Evolutionary conservation across 352 stramenopile genomes (phyloP).

Genomic region (Pythium dissimile): DNA sequence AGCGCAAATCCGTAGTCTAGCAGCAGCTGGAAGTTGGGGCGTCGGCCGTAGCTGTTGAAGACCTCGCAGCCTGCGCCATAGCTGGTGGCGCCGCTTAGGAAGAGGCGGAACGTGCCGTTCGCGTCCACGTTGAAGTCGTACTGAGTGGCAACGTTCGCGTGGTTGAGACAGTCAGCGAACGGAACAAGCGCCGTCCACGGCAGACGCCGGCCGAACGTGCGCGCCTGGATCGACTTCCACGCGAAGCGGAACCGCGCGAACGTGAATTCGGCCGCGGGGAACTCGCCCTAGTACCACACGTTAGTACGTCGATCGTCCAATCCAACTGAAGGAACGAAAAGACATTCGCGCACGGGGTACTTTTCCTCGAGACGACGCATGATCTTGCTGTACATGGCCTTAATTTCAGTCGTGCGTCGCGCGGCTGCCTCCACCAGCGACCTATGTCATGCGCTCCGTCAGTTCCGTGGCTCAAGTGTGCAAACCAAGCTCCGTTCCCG

Average conservation of each 20-base stretch:
- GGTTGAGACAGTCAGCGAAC: constrained; percentile 92
- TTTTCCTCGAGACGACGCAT: constrained; percentile 41
- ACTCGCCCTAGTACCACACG: constrained; percentile 30
- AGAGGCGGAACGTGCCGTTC: constrained; percentile 63
- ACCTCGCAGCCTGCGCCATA: constrained; percentile 70
- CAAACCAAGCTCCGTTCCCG: neutral
- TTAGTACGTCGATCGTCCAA: neutral
- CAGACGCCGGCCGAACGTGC: constrained; percentile 88
- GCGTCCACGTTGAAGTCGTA: constrained; percentile 75
- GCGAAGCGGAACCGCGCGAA: constrained; percentile 72
- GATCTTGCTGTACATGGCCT: constrained; percentile 52
- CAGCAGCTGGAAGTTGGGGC: constrained; percentile 85
- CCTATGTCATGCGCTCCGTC: constrained; percentile 9
- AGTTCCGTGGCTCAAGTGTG: no score
- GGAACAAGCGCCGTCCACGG: constrained; percentile 90
- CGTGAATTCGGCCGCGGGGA: constrained; percentile 51
- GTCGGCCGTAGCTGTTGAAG: constrained; percentile 91
- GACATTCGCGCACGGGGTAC: constrained; percentile 33
- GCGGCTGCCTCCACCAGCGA: constrained; percentile 42
- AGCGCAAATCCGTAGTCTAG: constrained; percentile 93
- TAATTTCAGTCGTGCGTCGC: constrained; percentile 52
- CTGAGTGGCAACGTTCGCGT: constrained; percentile 87
- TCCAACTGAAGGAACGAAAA: neutral
- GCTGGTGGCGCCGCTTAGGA: constrained; percentile 49
- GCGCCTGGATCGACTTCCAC: constrained; percentile 88